These are phyloP conservation scores for Gossypium lobatum DNA, from an alignment of 441 rosid species.

Conservation along the genomic window DNA sequence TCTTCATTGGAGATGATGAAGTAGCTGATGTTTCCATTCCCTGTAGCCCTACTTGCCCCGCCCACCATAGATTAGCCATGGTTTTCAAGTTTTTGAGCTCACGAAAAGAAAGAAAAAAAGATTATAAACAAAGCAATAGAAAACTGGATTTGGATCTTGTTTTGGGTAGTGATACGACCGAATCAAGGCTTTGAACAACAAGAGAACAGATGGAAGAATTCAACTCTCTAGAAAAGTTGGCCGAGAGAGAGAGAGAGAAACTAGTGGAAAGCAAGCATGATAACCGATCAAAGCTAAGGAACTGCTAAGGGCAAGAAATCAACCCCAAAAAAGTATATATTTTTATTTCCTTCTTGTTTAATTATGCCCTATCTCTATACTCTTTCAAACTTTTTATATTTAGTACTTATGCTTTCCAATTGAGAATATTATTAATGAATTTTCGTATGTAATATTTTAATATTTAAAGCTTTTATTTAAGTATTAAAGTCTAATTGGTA, in stretches of 20 bases:
- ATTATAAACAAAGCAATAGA: not conserved
- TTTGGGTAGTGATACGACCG: not conserved
- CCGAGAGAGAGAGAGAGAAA: not conserved
- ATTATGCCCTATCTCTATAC: not conserved
- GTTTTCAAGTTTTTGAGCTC: not conserved
- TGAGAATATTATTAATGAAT: not conserved
- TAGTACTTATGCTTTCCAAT: not conserved
- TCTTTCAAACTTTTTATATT: not conserved
- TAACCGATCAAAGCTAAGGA: constrained; percentile 4
- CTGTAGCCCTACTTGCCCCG: constrained; percentile 55
- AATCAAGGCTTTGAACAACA: not conserved
- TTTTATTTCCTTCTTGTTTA: not conserved
- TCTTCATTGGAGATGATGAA: constrained; percentile 48
- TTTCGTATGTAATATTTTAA: not conserved
- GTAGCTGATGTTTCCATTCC: constrained; percentile 53
- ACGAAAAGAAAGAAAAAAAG: not conserved
- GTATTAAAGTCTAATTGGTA: not conserved
- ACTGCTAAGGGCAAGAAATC: not conserved
- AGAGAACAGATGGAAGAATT: not conserved
- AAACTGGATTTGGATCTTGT: not conserved
- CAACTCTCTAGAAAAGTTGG: constrained; percentile 4
- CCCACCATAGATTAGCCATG: constrained; percentile 79
- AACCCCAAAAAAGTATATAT: not conserved
- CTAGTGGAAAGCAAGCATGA: constrained; percentile 4
- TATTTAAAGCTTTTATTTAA: not conserved